phyloP scores from a whole-genome alignment of 1,284 basidiomycete species.

The Flammula alnicola region DNA sequence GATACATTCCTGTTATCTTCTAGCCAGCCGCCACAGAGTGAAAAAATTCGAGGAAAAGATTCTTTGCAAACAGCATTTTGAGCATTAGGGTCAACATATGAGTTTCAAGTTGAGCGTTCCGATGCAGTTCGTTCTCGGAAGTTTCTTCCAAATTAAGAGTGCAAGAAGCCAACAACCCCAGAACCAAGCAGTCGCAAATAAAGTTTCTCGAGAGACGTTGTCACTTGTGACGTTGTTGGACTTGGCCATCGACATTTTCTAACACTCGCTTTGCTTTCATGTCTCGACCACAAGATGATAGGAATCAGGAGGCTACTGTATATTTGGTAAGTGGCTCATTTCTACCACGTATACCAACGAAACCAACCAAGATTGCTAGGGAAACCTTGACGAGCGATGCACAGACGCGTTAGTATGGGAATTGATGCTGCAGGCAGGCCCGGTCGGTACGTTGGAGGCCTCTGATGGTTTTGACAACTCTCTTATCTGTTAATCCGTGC shows the following conservation, averaged over 20 bases:
- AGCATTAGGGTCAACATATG: too few species aligned
- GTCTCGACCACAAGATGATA: slow-evolving; percentile 89
- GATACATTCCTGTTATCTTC: too few species aligned
- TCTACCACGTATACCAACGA: slow-evolving; percentile 56
- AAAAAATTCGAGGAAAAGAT: too few species aligned
- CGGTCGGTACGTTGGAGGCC: slow-evolving; percentile 76
- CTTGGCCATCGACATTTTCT: too few species aligned
- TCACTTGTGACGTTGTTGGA: too few species aligned
- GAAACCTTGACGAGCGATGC: slow-evolving; percentile 95
- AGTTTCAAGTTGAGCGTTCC: too few species aligned
- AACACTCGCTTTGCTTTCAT: slow-evolving; percentile 40
- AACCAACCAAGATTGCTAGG: slow-evolving; percentile 52
- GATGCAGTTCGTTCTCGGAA: too few species aligned
- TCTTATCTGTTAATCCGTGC: slow-evolving; percentile 14
- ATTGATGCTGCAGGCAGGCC: slow-evolving; percentile 97
- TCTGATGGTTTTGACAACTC: slow-evolving; percentile 5
- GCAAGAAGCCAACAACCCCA: background rate
- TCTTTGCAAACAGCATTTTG: too few species aligned
- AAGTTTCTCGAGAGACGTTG: too few species aligned
- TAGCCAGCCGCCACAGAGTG: too few species aligned
- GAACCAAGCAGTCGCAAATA: too few species aligned
- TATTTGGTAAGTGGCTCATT: slow-evolving; percentile 71
- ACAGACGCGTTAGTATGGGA: slow-evolving; percentile 97
- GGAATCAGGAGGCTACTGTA: slow-evolving; percentile 94
- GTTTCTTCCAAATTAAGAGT: slow-evolving; percentile 15